Evolutionary conservation across 306 rosid species (phyloP), one percentile per base, ranked within the genome.

Genomic region (Cucurbita argyrosperma): DNA sequence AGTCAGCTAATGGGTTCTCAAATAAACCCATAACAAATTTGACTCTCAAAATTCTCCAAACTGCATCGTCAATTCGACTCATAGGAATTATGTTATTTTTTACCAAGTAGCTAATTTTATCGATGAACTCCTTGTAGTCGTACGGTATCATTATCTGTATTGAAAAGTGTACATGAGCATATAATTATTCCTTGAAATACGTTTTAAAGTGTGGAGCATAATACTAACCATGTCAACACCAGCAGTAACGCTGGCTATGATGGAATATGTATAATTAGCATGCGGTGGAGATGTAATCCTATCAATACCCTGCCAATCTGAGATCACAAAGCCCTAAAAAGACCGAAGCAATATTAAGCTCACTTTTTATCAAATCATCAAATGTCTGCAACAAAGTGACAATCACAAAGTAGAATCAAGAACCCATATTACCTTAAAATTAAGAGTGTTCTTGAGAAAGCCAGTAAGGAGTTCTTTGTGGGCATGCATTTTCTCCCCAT

Each of bases 61-160:
- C 86, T 38, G 86, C 86, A 79, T 83, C 86, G 45, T 83, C 79
- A 59, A 83, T 83, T 73, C 83, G 66, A 69, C 79, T 77, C 43
- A 83, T 74, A 35, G 83, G 81, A 69, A 83, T 83, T 11, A 40
- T 6, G 14, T 67, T 69, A 0, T 18, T 43, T 38, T 79, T 77
- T 4, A 77, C 86, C 40, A 54, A 76, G 10, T 9, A 59, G 30
- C 77, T 79, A 21, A 79, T 46, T 16, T 65, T 72, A 13, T 79
- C 79, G 35, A 79, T 73, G 79, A 83, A 79, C 61, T 83, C 86
- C 0, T 60, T 74, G 51, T 60, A 79, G 75, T 74, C 53, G 54
- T 16, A 37, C 4, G 86, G 86, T 45, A 77, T 71, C 83, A 83
- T 83, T 70, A 83, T 23, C 83, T 83, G 81, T 51, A 4, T 6